These are phyloP conservation scores for Candida boleticola DNA, from an alignment of 805 yeast species.

Conservation along the genomic window DNA sequence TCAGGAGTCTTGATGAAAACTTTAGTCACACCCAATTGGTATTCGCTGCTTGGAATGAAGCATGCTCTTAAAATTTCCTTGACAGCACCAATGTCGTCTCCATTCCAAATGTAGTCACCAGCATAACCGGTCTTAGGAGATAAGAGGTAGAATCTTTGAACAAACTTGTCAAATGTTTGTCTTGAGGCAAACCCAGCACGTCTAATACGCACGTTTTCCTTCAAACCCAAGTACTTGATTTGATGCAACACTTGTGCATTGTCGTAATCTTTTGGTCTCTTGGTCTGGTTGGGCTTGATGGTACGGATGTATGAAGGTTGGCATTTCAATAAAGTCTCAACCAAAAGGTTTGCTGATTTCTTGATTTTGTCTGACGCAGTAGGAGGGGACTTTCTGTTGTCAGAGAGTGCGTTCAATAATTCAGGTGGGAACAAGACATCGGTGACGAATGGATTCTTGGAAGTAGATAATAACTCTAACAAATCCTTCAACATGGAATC, in stretches of 20 bases:
- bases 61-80: slow-evolving; percentile 49
- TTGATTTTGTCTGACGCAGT: slow-evolving; percentile 96
- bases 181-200: slow-evolving; percentile 99
- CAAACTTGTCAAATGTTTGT: slow-evolving; percentile 94
- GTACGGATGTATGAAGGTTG: slow-evolving; percentile 96
- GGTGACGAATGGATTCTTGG: slow-evolving; percentile 69
- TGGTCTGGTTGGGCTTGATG: slow-evolving; percentile 93
- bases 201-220: slow-evolving; percentile 95
- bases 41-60: slow-evolving; percentile 75
- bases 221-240: slow-evolving; percentile 90
- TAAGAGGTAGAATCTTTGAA: slow-evolving; percentile 85
- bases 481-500: slow-evolving; percentile 90
- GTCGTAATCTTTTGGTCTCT: slow-evolving; percentile 87
- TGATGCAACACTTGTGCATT: slow-evolving; percentile 90
- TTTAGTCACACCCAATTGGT: slow-evolving; percentile 87
- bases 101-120: slow-evolving; percentile 60
- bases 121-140: slow-evolving; percentile 94
- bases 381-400: slow-evolving; percentile 79
- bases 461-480: slow-evolving; percentile 71
- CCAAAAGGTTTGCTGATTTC: slow-evolving; percentile 83
- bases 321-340: slow-evolving; percentile 85
- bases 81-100: slow-evolving; percentile 54
- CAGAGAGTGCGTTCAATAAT: slow-evolving; percentile 36
- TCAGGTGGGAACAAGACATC: slow-evolving; percentile 43
- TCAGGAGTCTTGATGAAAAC: slow-evolving; percentile 97